Evolutionary conservation across 2,329 filamentous ascomycete genomes (phyloP).

Genomic region (Aschersonia sp.): DNA sequence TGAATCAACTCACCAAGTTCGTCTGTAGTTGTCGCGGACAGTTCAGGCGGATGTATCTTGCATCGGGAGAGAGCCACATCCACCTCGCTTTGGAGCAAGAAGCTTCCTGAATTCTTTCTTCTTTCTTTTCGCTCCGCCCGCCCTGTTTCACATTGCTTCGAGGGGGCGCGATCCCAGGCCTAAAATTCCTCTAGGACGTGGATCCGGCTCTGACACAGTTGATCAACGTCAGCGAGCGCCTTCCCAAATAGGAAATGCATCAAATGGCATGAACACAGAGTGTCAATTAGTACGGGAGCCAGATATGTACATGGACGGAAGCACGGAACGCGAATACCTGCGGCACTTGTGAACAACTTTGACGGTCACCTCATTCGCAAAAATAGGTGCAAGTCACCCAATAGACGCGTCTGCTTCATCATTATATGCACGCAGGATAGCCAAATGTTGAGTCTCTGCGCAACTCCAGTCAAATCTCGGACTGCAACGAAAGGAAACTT

Average conservation of each 20-base stretch:
- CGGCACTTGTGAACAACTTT: neutral
- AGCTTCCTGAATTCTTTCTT: no score
- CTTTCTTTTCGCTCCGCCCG: neutral
- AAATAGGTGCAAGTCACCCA: neutral
- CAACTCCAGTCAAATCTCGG: neutral
- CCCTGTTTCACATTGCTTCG: neutral
- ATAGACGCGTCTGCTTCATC: neutral
- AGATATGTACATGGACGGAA: neutral
- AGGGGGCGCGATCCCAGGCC: neutral
- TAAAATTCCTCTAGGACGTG: neutral
- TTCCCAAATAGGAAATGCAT: neutral
- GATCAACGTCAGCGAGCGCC: neutral
- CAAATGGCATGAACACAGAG: neutral
- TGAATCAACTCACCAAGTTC: neutral
- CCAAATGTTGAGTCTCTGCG: neutral
- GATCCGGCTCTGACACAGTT: neutral
- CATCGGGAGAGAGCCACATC: neutral
- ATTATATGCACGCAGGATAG: neutral
- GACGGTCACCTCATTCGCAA: neutral
- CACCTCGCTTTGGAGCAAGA: no score
- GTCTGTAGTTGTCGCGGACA: neutral
- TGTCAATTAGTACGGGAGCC: neutral
- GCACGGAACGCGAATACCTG: neutral
- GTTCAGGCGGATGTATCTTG: neutral
- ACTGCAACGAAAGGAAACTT: neutral